Base-by-base conservation (phyloP, 2,329 filamentous ascomycete genomes). In the Arthrinium puccinioides region DNA sequence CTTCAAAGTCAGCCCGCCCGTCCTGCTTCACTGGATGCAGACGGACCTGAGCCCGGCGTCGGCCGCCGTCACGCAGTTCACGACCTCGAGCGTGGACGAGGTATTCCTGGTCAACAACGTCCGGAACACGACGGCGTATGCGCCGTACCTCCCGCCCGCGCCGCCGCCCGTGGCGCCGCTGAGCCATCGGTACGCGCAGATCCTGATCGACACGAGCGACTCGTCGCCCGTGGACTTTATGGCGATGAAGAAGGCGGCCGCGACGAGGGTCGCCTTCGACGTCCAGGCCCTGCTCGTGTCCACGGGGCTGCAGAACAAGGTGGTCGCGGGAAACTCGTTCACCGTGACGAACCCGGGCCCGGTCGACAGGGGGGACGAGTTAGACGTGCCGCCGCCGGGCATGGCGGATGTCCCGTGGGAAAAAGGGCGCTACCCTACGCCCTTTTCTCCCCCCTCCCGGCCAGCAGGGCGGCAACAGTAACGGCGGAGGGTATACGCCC, bases 241-340 rank as follows among this genome's bases (percentile, higher is more conserved):
- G 23, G 48, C 43, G 14, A 49, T 63, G 29, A 44, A 44, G 15
- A 42, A 37, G 13, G 59, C 61, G 4, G 56, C 60, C 4, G 25
- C 36, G 33, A 54, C 44, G 13, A 49, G 54, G 19, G 44, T 49
- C 21, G 59, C 55, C 33, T 64, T 66, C 41, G 47, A 60, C 39
- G 47, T 55, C 3, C 34, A 42, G 39, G 38, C 45, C 27, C 52
- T 55, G 13, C 53, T 66, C 32, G 44, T 42, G 27, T 39, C 49
- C 10, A 58, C 58, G 11, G 54, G 54, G 11, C 50, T 64, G 24
- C 37, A 44, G 27, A 45, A 43, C 35, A 48, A 48, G 32, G 54
- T 63, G 2, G 55, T 63, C 5, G 61, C 60, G 1, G 61, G 57
- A 13, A 61, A 61, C 38, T 64, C 51, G 39, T 64, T 54, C 45